Conservation (phyloP, 768 basidiomycete genomes). For the Boletus pseudo-olivaceus region DNA sequence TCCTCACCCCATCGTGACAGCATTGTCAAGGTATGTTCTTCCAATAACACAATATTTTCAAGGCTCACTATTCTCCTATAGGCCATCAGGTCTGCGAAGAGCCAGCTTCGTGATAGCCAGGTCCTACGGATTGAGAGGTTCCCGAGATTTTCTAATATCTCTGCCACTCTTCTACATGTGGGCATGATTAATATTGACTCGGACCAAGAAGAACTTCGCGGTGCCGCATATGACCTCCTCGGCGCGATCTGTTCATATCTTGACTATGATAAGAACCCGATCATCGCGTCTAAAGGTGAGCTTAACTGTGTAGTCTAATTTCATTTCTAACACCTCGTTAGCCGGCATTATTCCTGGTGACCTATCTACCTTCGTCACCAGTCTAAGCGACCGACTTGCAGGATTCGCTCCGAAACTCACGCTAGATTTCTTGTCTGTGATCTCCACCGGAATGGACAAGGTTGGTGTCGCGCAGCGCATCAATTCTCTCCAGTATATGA, state of each 20-base stretch:
- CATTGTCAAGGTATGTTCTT: conserved; percentile 62
- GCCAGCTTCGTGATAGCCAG: conserved; percentile 55
- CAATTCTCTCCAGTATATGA: conserved; percentile 76
- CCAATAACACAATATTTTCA: not conserved
- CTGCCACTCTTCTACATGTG: conserved; percentile 82
- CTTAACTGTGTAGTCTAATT: not conserved
- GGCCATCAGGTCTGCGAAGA: conserved; percentile 76
- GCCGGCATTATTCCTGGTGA: conserved; percentile 72
- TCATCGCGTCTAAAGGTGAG: conserved; percentile 68
- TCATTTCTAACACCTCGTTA: conserved; percentile 25
- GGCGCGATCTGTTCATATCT: conserved; percentile 73
- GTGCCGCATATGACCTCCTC: conserved; percentile 76
- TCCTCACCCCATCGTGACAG: conserved; percentile 64
- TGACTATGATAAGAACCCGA: conserved; percentile 70
- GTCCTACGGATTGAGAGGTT: conserved; percentile 57
- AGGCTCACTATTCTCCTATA: conserved; percentile 26
- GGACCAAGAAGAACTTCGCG: conserved; percentile 72
- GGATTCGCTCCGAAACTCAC: conserved; percentile 78
- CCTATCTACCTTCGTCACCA: conserved; percentile 54
- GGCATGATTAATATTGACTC: conserved; percentile 76
- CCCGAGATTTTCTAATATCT: conserved; percentile 78
- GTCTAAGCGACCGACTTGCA: conserved; percentile 70
- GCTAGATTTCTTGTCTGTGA: conserved; percentile 86
- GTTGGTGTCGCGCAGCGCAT: conserved; percentile 52
- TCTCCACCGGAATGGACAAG: conserved; percentile 60